Evolutionary conservation across 148 eudicot genomes (phyloP), one percentile per base, ranked within the genome.

Genomic region (Pouteria glomerata): DNA sequence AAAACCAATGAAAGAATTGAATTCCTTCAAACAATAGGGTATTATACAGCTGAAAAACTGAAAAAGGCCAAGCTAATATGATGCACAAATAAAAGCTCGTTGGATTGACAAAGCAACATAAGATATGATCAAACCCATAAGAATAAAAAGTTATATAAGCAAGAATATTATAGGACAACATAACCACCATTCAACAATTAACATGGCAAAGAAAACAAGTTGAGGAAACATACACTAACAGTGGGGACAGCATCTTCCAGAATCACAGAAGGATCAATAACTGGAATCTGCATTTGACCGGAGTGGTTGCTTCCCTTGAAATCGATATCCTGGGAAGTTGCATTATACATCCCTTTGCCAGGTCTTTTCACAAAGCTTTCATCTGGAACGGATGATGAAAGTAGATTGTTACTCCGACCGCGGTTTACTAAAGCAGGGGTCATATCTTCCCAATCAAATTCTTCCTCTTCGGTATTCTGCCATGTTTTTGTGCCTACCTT

Each of bases 391-490:
- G 87, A 71, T 58, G 82, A 74, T 0, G 82, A 69, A 24, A 70
- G 47, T 33, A 63, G 62, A 52, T 81, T 85, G 71, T 70, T 79
- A 44, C 55, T 51, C 71, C 78, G 80, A 67, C 71, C 79, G 23
- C 68, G 68, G 71, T 84, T 88, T 60, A 61, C 79, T 78, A 79
- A 72, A 53, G 85, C 74, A 26, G 97, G 89, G 71, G 82, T 81
- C 89, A 92, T 85, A 76, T 86, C 87, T 50, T 86, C 85, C 98
- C 98, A 92, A 66, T 92, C 86, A 71, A 88, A 92, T 72, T 92
- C 98, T 78, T 92, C 91, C 80, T 90, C 98, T 71, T 92, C 93
- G 41, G 90, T 88, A 69, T 86, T 80, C 78, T 85, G 86, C 98
- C 98, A 92, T 23, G 96, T 60, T 68, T 78, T 84, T 19, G 78